Evolutionary conservation across 495 filamentous ascomycete species (phyloP).

Genomic region (Trichoderma gamsii): DNA sequence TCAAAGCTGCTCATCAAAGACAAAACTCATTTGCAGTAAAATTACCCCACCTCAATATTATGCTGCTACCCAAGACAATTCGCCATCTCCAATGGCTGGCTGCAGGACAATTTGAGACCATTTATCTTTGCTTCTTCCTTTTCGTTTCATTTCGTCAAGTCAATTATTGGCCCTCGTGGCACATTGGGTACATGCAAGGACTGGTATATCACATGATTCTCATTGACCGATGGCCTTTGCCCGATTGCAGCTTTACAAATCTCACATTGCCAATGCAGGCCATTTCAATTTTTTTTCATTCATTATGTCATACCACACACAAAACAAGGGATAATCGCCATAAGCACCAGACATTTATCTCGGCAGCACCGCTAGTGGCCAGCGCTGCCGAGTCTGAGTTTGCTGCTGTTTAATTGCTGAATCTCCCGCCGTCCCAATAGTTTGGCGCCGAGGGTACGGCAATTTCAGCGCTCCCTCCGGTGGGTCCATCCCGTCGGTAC

Average conservation of each 20-base stretch:
- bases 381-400: background rate
- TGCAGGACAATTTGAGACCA: background rate
- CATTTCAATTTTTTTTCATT: no score
- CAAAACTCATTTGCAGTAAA: conserved; percentile 9
- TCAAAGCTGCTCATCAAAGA: conserved; percentile 4
- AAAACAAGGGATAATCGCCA: no score
- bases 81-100: background rate
- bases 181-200: no score
- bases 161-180: no score
- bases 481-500: background rate
- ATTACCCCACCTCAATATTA: conserved; percentile 12
- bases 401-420: conserved; percentile 8
- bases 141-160: no score
- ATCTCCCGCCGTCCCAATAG: background rate
- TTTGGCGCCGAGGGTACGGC: background rate
- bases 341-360: background rate
- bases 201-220: no score
- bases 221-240: no score
- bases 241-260: no score
- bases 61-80: background rate
- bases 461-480: conserved; percentile 6
- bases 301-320: no score
- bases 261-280: no score
- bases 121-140: no score
- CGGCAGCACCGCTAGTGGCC: background rate